Evolutionary conservation across 2,329 filamentous ascomycete genomes (phyloP), one percentile per base, ranked within the genome.

Genomic region (Sarocladium kiliense): DNA sequence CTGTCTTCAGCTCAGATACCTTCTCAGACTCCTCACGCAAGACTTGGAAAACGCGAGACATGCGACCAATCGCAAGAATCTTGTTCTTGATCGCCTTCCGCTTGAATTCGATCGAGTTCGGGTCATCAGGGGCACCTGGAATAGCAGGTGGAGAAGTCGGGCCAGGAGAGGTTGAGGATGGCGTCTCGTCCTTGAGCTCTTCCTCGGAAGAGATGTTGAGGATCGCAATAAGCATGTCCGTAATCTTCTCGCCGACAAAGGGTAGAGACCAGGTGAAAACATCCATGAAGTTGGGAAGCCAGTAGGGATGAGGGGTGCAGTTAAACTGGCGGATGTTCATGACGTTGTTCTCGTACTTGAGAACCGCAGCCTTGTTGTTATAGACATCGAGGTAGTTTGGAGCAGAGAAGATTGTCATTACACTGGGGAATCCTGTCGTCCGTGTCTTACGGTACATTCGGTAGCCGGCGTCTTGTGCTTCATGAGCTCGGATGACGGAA

Each of bases 321-420:
- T 99, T 99, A 78, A 99, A 99, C 73, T 99, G 94, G 57, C 94
- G 85, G 68, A 99, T 99, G 78, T 99, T 99, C 94, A 99, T 99
- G 58, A 99, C 94, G 68, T 99, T 99, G 75, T 99, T 99, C 77
- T 99, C 94, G 71, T 99, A 99, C 77, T 99, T 99, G 65, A 99
- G 79, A 39, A 99, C 94, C 0, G 94, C 94, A 2, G 94, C 94
- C 79, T 99, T 99, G 81, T 99, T 99, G 84, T 99, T 99, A 77
- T 99, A 99, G 36, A 99, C 92, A 67, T 99, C 94, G 60, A 99
- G 85, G 70, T 99, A 99, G 74, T 99, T 99, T 36, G 94, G 94
- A 1, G 94, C 94, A 44, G 93, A 97, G 80, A 99, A 99, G 66
- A 99, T 99, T 63, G 94, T 99, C 94, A 99, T 99, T 60, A 99